These are phyloP conservation scores for Fusarium sp. DNA, from an alignment of 2,329 filamentous ascomycete genomes.

Conservation along the genomic window DNA sequence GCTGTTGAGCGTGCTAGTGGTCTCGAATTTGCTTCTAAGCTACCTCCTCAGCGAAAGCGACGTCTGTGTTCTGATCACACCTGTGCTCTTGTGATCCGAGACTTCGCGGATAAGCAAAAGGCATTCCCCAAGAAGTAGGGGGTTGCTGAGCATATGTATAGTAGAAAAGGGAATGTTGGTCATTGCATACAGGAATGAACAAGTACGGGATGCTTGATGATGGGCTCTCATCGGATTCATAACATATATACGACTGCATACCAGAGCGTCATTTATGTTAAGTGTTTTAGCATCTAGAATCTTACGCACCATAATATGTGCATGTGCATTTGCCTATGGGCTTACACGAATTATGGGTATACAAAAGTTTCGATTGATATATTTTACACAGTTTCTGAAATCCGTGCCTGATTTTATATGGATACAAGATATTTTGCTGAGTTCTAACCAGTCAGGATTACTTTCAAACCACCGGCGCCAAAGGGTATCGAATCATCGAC, in stretches of 20 bases:
- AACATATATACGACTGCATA: slow-evolving; percentile 1
- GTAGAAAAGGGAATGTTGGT: neutral
- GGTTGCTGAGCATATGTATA: slow-evolving; percentile 3
- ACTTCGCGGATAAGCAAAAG: slow-evolving; percentile 76
- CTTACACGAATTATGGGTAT: slow-evolving; percentile 13
- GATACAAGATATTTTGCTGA: neutral
- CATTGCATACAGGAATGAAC: neutral
- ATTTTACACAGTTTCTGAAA: slow-evolving; percentile 12
- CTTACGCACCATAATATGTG: neutral
- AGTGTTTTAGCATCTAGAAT: neutral
- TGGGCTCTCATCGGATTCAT: neutral
- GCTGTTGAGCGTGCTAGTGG: slow-evolving; percentile 92
- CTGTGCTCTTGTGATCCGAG: slow-evolving; percentile 85
- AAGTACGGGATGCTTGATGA: neutral
- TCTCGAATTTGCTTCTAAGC: slow-evolving; percentile 86
- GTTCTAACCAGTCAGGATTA: slow-evolving; percentile 7
- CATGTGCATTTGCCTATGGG: neutral
- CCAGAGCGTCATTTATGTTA: neutral
- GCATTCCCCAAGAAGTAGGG: slow-evolving; percentile 60
- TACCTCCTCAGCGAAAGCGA: slow-evolving; percentile 79
- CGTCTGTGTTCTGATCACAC: slow-evolving; percentile 87
- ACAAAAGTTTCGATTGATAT: slow-evolving; percentile 18
- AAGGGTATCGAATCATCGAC: slow-evolving; percentile 39
- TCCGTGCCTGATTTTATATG: neutral
- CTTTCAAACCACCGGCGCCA: slow-evolving; percentile 43